phyloP scores from a whole-genome alignment of 257 asterid species.

The Solanum pinnatisectum region DNA sequence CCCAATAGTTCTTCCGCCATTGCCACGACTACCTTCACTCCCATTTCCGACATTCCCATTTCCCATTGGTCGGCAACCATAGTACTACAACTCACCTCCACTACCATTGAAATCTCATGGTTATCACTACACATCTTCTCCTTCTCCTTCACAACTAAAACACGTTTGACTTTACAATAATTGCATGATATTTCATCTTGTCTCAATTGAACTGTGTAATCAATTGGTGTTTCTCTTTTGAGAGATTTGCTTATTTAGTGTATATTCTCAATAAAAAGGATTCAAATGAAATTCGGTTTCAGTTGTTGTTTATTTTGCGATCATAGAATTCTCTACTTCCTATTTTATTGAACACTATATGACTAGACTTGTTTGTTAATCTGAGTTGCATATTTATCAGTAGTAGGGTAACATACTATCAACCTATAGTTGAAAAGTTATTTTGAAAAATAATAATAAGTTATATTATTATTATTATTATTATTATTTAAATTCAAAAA shows the following conservation, averaged over 20 bases:
- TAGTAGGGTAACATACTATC: neutral
- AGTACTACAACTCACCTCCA: neutral
- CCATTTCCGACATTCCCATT: rapidly evolving
- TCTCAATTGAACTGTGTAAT: neutral
- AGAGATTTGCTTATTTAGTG: neutral
- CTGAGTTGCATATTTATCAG: neutral
- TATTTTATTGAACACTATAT: neutral
- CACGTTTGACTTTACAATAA: neutral
- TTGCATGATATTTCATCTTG: neutral
- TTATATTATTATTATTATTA: neutral
- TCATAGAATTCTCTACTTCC: neutral
- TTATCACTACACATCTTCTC: neutral
- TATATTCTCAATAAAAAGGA: neutral
- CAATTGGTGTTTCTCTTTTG: neutral
- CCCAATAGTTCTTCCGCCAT: too few species aligned
- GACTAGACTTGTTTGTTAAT: neutral
- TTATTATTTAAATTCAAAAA: too few species aligned
- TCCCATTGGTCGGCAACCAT: neutral
- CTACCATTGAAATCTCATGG: neutral
- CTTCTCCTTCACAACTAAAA: neutral
- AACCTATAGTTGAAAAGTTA: neutral
- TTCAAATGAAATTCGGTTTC: neutral
- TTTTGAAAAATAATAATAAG: neutral
- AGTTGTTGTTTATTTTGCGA: neutral
- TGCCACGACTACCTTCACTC: too few species aligned